Conservation (phyloP, 2,329 filamentous ascomycete species). For the Colletotrichum sp. region DNA sequence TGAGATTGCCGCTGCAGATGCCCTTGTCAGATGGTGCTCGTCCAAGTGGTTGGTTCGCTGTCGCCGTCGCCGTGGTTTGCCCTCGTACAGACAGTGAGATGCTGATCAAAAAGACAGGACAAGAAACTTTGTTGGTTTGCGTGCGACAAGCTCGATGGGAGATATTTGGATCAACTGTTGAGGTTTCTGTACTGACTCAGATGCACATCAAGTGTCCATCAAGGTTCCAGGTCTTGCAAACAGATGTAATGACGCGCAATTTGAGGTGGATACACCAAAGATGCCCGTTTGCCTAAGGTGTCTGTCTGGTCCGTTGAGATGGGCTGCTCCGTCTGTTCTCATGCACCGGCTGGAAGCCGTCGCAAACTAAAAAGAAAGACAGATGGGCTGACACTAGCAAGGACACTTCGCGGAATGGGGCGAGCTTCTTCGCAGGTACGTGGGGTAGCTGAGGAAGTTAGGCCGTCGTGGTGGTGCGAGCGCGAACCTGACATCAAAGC, state of each 20-base stretch:
- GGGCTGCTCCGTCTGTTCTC: not conserved
- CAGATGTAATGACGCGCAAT: not conserved
- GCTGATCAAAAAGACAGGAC: not conserved
- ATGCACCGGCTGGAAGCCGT: not conserved
- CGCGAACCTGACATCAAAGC: not conserved
- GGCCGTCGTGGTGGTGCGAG: not conserved
- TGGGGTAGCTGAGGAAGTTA: not conserved
- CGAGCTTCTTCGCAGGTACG: not conserved
- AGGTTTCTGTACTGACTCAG: conserved; percentile 9
- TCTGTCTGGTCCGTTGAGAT: not conserved
- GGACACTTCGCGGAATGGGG: not conserved
- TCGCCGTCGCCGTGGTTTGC: not conserved
- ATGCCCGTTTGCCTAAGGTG: not conserved
- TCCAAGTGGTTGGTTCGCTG: not conserved
- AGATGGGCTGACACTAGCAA: not conserved
- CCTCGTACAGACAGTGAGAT: not conserved
- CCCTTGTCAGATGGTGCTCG: not conserved
- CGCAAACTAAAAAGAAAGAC: not conserved
- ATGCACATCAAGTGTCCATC: conserved; percentile 1
- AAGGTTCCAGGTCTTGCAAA: conserved; percentile 12
- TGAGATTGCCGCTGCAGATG: not conserved
- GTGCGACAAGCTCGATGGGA: conserved; percentile 1
- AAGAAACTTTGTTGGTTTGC: not conserved
- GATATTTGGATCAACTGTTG: conserved; percentile 10
- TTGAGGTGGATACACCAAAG: conserved; percentile 2